Percentiles rank a stretch among this genome's conserved stretches.
Conservation (phyloP, 202 grass and related monocot species). For the Saccharum hybrid region DNA sequence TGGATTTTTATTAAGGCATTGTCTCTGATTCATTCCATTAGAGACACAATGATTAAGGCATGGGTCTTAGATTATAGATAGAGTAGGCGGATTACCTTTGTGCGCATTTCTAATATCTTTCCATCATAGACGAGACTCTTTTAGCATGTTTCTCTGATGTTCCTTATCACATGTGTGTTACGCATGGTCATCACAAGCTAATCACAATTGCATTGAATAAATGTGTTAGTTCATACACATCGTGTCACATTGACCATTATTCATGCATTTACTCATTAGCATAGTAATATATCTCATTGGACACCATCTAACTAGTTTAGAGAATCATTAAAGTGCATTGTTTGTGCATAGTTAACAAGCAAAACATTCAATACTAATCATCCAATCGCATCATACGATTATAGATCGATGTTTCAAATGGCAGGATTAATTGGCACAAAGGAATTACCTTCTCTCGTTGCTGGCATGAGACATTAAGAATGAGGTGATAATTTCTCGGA, state of each 20-base stretch:
- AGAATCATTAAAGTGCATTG: background rate
- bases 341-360: background rate
- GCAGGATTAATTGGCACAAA: background rate
- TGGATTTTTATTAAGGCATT: background rate
- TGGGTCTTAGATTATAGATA: background rate
- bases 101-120: background rate
- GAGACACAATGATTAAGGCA: background rate
- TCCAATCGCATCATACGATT: fast-evolving
- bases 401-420: background rate
- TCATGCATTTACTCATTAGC: background rate
- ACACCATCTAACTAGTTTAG: background rate
- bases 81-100: background rate
- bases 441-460: background rate
- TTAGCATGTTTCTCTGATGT: background rate
- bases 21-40: background rate
- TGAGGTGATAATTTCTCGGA: background rate
- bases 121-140: background rate
- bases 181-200: background rate
- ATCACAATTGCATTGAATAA: background rate
- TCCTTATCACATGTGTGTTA: background rate
- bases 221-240: background rate
- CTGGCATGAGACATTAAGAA: background rate
- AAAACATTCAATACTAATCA: background rate
- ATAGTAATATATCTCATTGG: background rate
- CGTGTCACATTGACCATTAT: background rate